Evolutionary conservation across 2,329 filamentous ascomycete genomes (phyloP).

Genomic region (Arthrobotrys megalospora): DNA sequence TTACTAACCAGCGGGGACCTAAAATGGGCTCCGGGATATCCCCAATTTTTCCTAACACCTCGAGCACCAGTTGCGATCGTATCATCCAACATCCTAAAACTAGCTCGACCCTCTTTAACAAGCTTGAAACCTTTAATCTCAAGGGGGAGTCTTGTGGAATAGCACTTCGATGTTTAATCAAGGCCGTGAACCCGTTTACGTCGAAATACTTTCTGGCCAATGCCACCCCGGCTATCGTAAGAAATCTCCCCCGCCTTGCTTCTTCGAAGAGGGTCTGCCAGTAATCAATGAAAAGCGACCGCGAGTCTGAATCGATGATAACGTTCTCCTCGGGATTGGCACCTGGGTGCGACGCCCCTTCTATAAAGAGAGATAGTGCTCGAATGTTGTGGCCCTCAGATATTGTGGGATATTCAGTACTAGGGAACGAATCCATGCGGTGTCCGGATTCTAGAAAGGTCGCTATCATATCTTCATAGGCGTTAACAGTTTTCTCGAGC

Average conservation of each 20-base stretch:
- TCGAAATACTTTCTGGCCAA: conserved; percentile 5
- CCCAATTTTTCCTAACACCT: conserved; percentile 5
- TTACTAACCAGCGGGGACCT: neutral
- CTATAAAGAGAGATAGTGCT: conserved; percentile 14
- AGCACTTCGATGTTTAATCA: neutral
- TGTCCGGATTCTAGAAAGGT: neutral
- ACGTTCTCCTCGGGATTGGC: conserved; percentile 4
- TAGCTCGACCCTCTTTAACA: neutral
- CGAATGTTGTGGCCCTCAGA: conserved; percentile 11
- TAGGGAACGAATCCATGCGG: conserved; percentile 21
- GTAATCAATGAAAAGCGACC: conserved; percentile 8
- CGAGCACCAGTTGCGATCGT: neutral
- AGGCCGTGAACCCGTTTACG: neutral
- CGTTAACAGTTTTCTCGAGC: neutral
- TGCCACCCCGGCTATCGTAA: neutral
- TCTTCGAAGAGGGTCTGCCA: neutral
- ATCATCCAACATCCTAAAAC: conserved; percentile 22
- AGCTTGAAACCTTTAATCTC: neutral
- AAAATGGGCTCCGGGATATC: conserved; percentile 12
- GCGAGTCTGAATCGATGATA: neutral
- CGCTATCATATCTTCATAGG: conserved; percentile 1
- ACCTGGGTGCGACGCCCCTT: conserved; percentile 2
- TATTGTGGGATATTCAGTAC: neutral
- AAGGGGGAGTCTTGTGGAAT: neutral
- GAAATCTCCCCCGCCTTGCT: neutral